Base-by-base conservation (phyloP, 2,329 filamentous ascomycete species). In the Colletotrichum paranaense region DNA sequence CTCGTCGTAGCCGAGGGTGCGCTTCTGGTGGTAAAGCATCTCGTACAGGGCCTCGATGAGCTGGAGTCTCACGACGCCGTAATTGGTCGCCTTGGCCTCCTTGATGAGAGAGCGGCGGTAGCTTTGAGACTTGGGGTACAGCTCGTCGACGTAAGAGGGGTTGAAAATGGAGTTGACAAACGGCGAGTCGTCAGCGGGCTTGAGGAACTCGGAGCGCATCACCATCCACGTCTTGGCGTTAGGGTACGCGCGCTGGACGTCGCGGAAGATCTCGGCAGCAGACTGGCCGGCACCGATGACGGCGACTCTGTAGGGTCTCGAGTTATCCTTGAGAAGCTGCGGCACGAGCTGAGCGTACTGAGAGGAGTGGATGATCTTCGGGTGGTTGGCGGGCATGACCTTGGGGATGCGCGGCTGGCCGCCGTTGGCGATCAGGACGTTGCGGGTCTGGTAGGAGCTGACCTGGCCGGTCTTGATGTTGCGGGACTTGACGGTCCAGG, bases 161-260 rank as follows among this genome's bases (percentile, higher is more conserved):
- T 75, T 95, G 87, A 98, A 98, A 80, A 98, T 94, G 79, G 97
- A 95, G 82, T 98, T 98, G 78, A 98, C 95, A 78, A 98, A 98
- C 22, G 96, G 97, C 67, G 95, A 98, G 82, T 98, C 97, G 80
- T 99, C 96, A 80, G 95, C 97, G 1, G 96, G 96, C 77, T 93
- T 92, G 73, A 99, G 84, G 69, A 96, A 95, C 75, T 95, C 91
- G 55, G 92, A 92, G 77, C 94, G 92, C 87, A 98, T 96, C 73
- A 98, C 86, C 70, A 99, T 84, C 46, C 87, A 90, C 0, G 95
- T 95, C 77, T 90, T 88, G 32, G 93, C 91, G 80, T 96, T 95
- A 52, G 95, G 95, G 81, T 97, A 98, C 59, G 94, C 86, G 52
- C 86, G 88, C 78, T 96, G 93, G 62, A 98, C 85, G 82, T 97